phyloP scores from a whole-genome alignment of 371 early-diverging fungal species.

The Lichtheimia ramosa region DNA sequence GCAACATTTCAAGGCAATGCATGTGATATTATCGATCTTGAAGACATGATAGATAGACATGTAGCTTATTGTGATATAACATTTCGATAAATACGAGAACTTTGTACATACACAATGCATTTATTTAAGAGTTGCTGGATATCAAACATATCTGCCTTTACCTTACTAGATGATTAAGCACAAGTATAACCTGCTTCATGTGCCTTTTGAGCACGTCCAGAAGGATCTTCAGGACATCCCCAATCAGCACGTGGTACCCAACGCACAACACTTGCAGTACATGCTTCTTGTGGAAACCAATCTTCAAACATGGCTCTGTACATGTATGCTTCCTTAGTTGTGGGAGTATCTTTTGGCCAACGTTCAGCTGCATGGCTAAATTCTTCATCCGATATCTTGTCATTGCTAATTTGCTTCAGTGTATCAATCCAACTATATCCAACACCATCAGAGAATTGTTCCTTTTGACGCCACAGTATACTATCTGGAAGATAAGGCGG shows the following conservation, averaged over 20 bases:
- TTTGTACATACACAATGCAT: too few relatives aligned
- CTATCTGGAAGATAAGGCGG: slow-evolving; percentile 86
- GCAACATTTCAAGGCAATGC: too few relatives aligned
- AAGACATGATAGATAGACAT: too few relatives aligned
- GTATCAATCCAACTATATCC: slow-evolving; percentile 97
- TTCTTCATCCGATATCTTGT: slow-evolving; percentile 73
- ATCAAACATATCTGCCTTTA: too few relatives aligned
- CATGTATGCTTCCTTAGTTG: slow-evolving; percentile 95
- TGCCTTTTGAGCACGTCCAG: slow-evolving; percentile 93
- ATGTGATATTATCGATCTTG: too few relatives aligned
- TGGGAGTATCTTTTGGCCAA: slow-evolving; percentile 88
- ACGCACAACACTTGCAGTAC: slow-evolving; percentile 84
- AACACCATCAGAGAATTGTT: slow-evolving; percentile 97
- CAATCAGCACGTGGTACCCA: slow-evolving; percentile 97
- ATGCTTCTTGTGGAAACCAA: slow-evolving; percentile 89
- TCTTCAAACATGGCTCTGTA: slow-evolving; percentile 91
- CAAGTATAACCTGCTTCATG: slow-evolving; percentile 66
- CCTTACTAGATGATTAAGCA: too few relatives aligned
- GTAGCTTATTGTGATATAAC: too few relatives aligned
- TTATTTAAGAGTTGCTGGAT: too few relatives aligned
- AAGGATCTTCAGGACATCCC: slow-evolving; percentile 97
- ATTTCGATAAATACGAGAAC: too few relatives aligned
- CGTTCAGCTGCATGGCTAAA: slow-evolving; percentile 66
- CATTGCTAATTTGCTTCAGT: slow-evolving; percentile 72
- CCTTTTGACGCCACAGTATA: slow-evolving; percentile 97